Evolutionary conservation across 805 yeast species (phyloP).

Genomic region (Lachancea mirantina): DNA sequence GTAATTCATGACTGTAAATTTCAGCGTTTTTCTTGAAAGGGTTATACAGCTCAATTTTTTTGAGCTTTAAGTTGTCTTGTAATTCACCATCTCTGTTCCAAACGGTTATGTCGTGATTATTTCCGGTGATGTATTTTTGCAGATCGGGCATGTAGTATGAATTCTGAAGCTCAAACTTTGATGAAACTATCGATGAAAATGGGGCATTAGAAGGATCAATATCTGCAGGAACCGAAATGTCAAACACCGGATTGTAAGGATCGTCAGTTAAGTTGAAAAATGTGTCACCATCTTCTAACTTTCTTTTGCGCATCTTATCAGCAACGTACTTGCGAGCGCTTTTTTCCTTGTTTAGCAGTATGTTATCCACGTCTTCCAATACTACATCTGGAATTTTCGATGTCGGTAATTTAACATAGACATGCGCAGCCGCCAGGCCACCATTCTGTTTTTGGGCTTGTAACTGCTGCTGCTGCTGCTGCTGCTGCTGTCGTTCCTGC

Average conservation of each 20-base stretch:
- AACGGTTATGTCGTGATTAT: conserved; percentile 17
- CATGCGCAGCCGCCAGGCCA: conserved; percentile 39
- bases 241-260: conserved; percentile 73
- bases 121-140: conserved; percentile 27
- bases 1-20: conserved; percentile 33
- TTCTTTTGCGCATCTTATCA: conserved; percentile 70
- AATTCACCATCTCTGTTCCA: conserved; percentile 29
- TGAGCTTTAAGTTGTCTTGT: conserved; percentile 19
- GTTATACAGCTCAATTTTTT: conserved; percentile 31
- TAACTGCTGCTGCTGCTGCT: conserved; percentile 15
- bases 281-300: conserved; percentile 57
- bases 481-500: conserved; percentile 15
- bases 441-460: conserved; percentile 18
- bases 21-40: conserved; percentile 31
- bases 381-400: conserved; percentile 92
- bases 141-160: conserved; percentile 39
- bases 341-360: conserved; percentile 65
- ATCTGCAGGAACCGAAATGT: conserved; percentile 50
- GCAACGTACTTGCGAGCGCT: conserved; percentile 78
- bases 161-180: conserved; percentile 57
- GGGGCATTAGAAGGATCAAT: conserved; percentile 62
- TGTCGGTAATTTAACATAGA: conserved; percentile 81
- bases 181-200: conserved; percentile 69
- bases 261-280: conserved; percentile 85
- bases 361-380: conserved; percentile 70